These are phyloP conservation scores for Gymnopus androsaceus DNA, from an alignment of 1,284 basidiomycete species.

Conservation along the genomic window DNA sequence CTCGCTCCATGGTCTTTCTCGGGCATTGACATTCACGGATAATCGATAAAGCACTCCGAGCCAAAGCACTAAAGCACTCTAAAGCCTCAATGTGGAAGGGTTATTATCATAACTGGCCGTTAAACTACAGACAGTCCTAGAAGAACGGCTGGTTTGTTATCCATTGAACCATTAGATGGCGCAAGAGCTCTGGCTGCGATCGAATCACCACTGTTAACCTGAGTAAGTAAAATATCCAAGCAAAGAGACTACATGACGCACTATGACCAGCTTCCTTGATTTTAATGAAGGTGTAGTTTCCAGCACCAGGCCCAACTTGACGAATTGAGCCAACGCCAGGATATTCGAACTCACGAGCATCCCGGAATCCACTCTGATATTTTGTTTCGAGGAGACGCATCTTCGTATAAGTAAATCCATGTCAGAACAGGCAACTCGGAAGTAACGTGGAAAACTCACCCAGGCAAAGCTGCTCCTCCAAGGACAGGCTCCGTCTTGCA, in stretches of 20 bases:
- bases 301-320: neutral
- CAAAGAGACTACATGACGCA: neutral
- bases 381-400: conserved; percentile 3
- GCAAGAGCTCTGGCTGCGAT: neutral
- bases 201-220: neutral
- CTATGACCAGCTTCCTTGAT: neutral
- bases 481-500: neutral
- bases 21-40: no score
- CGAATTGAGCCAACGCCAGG: neutral
- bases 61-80: no score
- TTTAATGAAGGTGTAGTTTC: neutral
- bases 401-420: no score
- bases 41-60: no score
- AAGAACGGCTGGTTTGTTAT: neutral
- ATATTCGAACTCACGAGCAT: neutral
- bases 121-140: no score
- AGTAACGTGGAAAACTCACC: neutral
- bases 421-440: neutral
- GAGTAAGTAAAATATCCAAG: no score
- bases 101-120: no score
- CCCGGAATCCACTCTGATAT: neutral
- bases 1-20: no score
- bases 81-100: no score
- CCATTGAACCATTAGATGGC: neutral
- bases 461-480: neutral